These are phyloP conservation scores for Linderina pennispora DNA, from an alignment of 192 early-diverging fungal genomes.

Conservation along the genomic window DNA sequence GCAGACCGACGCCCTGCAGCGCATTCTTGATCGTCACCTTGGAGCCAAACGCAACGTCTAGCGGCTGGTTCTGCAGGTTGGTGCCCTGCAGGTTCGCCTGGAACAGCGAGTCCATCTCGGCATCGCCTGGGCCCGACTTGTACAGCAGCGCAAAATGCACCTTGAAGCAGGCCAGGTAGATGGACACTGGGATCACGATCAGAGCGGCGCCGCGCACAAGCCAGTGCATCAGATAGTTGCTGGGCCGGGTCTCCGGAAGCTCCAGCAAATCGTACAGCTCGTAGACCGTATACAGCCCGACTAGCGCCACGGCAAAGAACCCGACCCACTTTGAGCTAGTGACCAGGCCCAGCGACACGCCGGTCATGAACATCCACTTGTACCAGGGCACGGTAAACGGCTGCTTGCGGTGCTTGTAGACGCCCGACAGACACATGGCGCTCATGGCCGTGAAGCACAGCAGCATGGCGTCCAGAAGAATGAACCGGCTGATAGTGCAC, in stretches of 20 bases:
- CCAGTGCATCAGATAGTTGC: slow-evolving; percentile 75
- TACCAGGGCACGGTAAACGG: slow-evolving; percentile 88
- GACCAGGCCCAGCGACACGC: slow-evolving; percentile 80
- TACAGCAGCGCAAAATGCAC: slow-evolving; percentile 86
- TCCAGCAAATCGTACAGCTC: slow-evolving; percentile 90
- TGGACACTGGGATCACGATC: slow-evolving; percentile 70
- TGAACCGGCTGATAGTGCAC: slow-evolving; percentile 78
- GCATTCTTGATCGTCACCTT: slow-evolving; percentile 78
- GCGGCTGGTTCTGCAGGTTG: slow-evolving; percentile 70
- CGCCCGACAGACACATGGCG: slow-evolving; percentile 61
- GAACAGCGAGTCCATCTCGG: slow-evolving; percentile 94
- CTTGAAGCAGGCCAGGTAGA: slow-evolving; percentile 80
- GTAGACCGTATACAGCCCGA: slow-evolving; percentile 88
- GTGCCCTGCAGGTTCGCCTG: slow-evolving; percentile 86
- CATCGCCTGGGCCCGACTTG: slow-evolving; percentile 78
- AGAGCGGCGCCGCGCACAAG: slow-evolving; percentile 70
- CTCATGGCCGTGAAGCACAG: slow-evolving; percentile 77
- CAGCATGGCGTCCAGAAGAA: slow-evolving; percentile 93
- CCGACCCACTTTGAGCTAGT: slow-evolving; percentile 98
- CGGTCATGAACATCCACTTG: slow-evolving; percentile 80
- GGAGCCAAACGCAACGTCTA: slow-evolving; percentile 91
- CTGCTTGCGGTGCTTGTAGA: slow-evolving; percentile 68
- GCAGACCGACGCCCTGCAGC: slow-evolving; percentile 75
- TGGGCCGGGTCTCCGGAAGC: slow-evolving; percentile 55
- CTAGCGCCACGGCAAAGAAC: slow-evolving; percentile 80